These are phyloP conservation scores for Cryoendolithus antarcticus DNA, from an alignment of 2,329 filamentous ascomycete species.

Conservation along the genomic window DNA sequence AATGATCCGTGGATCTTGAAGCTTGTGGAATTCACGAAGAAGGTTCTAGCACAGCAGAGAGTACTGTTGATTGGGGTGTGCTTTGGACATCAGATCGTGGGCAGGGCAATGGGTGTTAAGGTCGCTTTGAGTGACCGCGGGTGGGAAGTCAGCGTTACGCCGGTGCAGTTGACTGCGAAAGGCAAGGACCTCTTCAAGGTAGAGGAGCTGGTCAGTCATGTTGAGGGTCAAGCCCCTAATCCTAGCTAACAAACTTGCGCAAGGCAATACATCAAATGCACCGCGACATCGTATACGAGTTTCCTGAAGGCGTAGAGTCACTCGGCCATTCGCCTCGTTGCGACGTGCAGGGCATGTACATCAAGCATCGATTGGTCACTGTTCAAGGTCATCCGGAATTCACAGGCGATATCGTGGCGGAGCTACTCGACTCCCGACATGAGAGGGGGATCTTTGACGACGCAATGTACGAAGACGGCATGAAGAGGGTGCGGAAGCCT, in stretches of 20 bases:
- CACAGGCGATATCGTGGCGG: slow-evolving; percentile 54
- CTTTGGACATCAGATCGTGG: slow-evolving; percentile 80
- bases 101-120: slow-evolving; percentile 54
- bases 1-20: slow-evolving; percentile 63
- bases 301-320: slow-evolving; percentile 48
- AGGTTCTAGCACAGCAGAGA: slow-evolving; percentile 47
- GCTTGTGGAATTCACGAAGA: slow-evolving; percentile 55
- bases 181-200: slow-evolving; percentile 61
- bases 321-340: slow-evolving; percentile 57
- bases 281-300: slow-evolving; percentile 57
- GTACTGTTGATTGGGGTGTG: slow-evolving; percentile 69
- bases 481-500: slow-evolving; percentile 49
- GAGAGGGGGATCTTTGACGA: slow-evolving; percentile 57
- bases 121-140: slow-evolving; percentile 56
- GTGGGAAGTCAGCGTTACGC: slow-evolving; percentile 71
- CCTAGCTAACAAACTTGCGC: slow-evolving; percentile 1
- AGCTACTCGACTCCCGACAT: slow-evolving; percentile 54
- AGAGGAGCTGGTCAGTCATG: slow-evolving; percentile 43
- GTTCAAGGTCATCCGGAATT: slow-evolving; percentile 86
- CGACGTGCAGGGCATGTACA: slow-evolving; percentile 68
- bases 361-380: slow-evolving; percentile 52
- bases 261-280: slow-evolving; percentile 78
- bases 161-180: slow-evolving; percentile 53
- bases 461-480: slow-evolving; percentile 54
- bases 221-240: background rate